Conservation (phyloP, 2,329 filamentous ascomycete genomes). For the Ophiostoma sp. region DNA sequence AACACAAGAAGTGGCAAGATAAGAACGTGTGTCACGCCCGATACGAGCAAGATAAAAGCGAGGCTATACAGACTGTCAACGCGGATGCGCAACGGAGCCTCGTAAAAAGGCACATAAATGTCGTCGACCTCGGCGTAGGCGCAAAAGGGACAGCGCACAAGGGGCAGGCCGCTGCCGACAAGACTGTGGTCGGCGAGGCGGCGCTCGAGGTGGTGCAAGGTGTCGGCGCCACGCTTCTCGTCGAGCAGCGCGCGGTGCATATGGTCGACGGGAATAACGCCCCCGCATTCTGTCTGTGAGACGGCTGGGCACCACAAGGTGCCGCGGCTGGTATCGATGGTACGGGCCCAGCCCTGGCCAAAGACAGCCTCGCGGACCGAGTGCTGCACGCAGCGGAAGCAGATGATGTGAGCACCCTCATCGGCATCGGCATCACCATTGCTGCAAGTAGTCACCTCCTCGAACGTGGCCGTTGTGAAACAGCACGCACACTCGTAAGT, state of each 20-base stretch:
- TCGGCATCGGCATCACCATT: conserved; percentile 31
- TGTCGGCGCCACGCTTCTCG: conserved; percentile 68
- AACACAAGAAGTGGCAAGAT: conserved; percentile 53
- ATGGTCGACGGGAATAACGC: conserved; percentile 68
- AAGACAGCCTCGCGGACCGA: conserved; percentile 86
- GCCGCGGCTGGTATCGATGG: conserved; percentile 69
- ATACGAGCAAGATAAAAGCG: conserved; percentile 53
- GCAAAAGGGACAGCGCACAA: conserved; percentile 88
- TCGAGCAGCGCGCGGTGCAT: conserved; percentile 71
- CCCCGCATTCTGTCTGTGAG: conserved; percentile 65
- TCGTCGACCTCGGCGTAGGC: conserved; percentile 86
- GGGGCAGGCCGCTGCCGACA: conserved; percentile 68
- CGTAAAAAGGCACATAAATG: conserved; percentile 60
- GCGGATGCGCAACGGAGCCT: conserved; percentile 58
- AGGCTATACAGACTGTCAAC: conserved; percentile 51
- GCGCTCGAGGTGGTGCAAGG: conserved; percentile 73
- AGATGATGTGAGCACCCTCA: conserved; percentile 66
- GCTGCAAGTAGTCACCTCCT: conserved; percentile 73
- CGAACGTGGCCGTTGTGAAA: conserved; percentile 69
- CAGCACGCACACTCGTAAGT: conserved; percentile 76
- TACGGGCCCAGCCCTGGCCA: conserved; percentile 86
- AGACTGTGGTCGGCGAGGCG: conserved; percentile 76
- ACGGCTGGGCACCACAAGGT: conserved; percentile 84
- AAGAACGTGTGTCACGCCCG: conserved; percentile 58
- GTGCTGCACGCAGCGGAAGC: conserved; percentile 78